Evolutionary conservation across 2,329 filamentous ascomycete species (phyloP), one percentile per base, ranked within the genome.

Genomic region (Huntiella decipiens): DNA sequence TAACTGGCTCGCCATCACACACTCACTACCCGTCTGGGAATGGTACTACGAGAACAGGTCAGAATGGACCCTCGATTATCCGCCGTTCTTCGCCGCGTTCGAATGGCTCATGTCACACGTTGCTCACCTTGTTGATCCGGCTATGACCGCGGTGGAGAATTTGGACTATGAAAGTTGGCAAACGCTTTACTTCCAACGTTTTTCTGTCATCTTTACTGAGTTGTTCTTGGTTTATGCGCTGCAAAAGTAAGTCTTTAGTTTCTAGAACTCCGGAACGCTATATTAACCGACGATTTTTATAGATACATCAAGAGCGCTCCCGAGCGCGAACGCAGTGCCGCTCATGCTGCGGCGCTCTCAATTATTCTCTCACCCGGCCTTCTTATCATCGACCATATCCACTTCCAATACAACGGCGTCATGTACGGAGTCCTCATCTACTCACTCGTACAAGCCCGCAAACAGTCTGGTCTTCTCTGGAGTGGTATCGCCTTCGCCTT

Each of bases 1-100:
- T 53, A 98, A 98, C 67, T 98, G 91, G 91, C 77, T 98, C 36
- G 91, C 91, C 52, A 85, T 96, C 54, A 96, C 91, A 4, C 71
- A 94, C 63, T 93, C 82, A 51, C 71, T 96, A 15, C 83, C 88
- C 3, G 64, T 87, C 43, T 77, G 82, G 61, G 70, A 92, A 54
- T 98, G 91, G 91, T 98, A 98, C 64, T 87, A 80, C 58, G 91
- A 98, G 69, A 81, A 87, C 65, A 94, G 87, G 2, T 98, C 91
- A 49, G 85, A 96, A 84, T 98, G 91, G 91, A 98, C 91, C 0
- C 79, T 98, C 57, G 91, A 98, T 65, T 98, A 98, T 60, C 91
- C 91, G 31, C 91, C 91, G 5, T 95, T 96, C 65, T 98, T 98
- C 58, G 91, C 91, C 54, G 87, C 82, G 60, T 95, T 96, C 64